Conservation (phyloP, 2,329 filamentous ascomycete genomes). For the Aspergillus fumigatus region DNA sequence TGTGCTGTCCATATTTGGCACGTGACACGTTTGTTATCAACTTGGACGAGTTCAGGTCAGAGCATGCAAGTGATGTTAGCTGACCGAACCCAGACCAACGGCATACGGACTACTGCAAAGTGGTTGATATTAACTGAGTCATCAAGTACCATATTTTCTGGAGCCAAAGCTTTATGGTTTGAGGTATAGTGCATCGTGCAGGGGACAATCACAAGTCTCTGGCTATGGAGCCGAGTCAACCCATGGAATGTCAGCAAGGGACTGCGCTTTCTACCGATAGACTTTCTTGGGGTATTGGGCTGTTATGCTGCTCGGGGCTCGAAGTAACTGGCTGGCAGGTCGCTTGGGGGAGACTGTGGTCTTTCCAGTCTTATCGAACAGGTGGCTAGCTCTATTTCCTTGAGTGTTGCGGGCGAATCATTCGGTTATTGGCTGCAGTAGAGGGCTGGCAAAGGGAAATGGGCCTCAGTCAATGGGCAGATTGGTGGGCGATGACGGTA, state of each 20-base stretch:
- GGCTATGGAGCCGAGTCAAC: background rate
- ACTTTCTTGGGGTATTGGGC: conserved; percentile 4
- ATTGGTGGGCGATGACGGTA: background rate
- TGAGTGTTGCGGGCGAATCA: background rate
- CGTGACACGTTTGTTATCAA: background rate
- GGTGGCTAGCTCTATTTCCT: background rate
- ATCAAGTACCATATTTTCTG: background rate
- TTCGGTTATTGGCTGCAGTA: conserved; percentile 1
- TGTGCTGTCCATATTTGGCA: background rate
- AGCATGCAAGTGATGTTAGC: background rate
- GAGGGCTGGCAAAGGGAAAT: background rate
- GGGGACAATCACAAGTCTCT: background rate
- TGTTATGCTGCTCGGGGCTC: conserved; percentile 8
- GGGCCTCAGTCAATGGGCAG: background rate
- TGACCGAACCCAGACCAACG: background rate
- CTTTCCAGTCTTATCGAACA: background rate
- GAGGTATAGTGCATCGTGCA: background rate
- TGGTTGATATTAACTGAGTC: background rate
- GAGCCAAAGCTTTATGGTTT: background rate
- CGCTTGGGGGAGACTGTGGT: background rate
- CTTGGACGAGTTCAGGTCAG: too few relatives aligned
- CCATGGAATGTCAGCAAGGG: background rate
- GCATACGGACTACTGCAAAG: background rate
- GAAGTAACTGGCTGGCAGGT: background rate
- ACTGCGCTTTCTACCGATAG: background rate